Conservation (phyloP, 129 eudicot species). For the Centrapalus pauciflorus region DNA sequence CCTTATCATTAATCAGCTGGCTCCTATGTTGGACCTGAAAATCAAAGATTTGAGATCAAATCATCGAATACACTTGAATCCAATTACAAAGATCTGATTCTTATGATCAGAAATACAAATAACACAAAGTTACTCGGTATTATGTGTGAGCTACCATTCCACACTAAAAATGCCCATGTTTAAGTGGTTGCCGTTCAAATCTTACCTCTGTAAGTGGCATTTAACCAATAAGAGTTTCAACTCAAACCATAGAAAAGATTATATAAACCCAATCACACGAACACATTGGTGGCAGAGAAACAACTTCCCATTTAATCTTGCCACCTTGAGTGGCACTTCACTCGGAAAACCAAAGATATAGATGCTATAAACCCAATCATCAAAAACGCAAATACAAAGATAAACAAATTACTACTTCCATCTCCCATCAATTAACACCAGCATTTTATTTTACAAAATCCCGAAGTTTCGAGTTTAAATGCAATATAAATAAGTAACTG, state of each 20-base stretch:
- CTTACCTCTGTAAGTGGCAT: too few species aligned
- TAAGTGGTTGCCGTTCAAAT: background rate
- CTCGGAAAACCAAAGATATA: background rate
- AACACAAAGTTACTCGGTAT: background rate
- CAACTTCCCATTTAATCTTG: background rate
- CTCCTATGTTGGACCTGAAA: conserved; percentile 74
- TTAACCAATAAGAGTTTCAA: too few species aligned
- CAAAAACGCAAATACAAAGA: too few species aligned
- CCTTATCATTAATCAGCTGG: conserved; percentile 67
- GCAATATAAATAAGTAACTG: too few species aligned
- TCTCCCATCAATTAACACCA: background rate
- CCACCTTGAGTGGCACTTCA: background rate
- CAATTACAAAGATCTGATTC: background rate
- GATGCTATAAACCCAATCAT: background rate
- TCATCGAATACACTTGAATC: background rate
- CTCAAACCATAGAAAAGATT: background rate
- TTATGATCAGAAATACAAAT: background rate
- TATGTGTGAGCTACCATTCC: background rate
- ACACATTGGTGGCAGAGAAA: background rate
- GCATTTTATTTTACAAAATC: background rate
- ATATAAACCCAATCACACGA: background rate
- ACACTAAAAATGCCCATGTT: background rate
- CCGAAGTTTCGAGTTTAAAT: background rate
- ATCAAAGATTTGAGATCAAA: background rate
- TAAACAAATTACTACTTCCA: too few species aligned